phyloP scores from a whole-genome alignment of 768 basidiomycete genomes.

The Neoboletus subvelutipes region DNA sequence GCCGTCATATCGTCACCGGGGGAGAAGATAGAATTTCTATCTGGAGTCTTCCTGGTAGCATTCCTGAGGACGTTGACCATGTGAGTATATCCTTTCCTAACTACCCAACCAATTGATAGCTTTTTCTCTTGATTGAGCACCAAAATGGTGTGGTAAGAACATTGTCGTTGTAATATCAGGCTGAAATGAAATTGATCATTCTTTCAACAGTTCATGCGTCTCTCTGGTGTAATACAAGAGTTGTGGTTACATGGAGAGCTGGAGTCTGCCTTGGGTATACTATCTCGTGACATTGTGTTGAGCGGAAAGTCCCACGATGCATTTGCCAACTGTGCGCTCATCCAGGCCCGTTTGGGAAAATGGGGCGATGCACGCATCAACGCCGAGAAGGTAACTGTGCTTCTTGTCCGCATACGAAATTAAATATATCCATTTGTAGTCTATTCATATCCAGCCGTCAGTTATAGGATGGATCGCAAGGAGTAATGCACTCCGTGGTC shows the following conservation, averaged over 20 bases:
- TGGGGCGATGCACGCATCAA: conserved; percentile 5
- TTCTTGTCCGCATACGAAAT: background rate
- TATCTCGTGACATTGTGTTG: conserved; percentile 9
- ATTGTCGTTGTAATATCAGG: background rate
- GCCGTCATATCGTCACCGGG: conserved; percentile 6
- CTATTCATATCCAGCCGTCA: conserved; percentile 10
- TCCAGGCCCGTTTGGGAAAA: conserved; percentile 7
- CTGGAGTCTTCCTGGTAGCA: conserved; percentile 3
- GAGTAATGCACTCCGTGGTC: conserved; percentile 13
- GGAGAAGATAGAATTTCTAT: conserved; percentile 16
- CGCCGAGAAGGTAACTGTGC: conserved; percentile 10
- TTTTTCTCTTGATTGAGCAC: background rate
- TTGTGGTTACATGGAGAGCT: conserved; percentile 10
- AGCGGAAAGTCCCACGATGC: background rate
- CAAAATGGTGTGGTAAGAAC: conserved; percentile 3
- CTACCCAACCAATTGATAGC: background rate
- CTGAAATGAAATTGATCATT: background rate
- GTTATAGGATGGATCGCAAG: conserved; percentile 17
- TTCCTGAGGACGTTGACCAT: background rate
- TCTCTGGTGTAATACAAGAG: background rate
- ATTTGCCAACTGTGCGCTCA: conserved; percentile 12
- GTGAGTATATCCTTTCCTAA: background rate
- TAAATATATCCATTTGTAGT: background rate
- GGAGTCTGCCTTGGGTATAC: background rate
- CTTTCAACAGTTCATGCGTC: conserved; percentile 13